phyloP scores from a whole-genome alignment of 768 basidiomycete species.

The Clavaria fumosa region DNA sequence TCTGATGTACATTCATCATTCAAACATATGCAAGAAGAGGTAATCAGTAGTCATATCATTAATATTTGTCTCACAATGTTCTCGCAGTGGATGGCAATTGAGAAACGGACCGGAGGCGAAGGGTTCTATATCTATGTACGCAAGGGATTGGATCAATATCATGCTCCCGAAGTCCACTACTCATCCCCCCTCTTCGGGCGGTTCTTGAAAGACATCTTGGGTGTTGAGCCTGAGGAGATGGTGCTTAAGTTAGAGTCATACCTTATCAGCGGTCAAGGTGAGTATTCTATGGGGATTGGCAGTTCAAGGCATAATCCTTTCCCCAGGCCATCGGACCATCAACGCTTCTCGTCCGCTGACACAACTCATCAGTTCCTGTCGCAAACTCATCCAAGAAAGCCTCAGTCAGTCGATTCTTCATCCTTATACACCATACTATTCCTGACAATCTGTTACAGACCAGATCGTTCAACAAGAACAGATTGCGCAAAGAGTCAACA shows the following conservation, averaged over 20 bases:
- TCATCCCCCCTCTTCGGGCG: neutral
- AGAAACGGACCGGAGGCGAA: neutral
- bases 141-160: neutral
- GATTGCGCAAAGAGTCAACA: neutral
- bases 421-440: neutral
- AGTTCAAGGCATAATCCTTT: too few species aligned
- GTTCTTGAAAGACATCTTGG: constrained; percentile 1
- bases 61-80: too few species aligned
- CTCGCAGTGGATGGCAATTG: constrained; percentile 1
- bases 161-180: constrained; percentile 1
- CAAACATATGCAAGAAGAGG: too few species aligned
- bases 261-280: too few species aligned
- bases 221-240: neutral
- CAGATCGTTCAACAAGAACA: neutral
- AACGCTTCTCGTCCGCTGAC: neutral
- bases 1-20: too few species aligned
- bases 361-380: constrained; percentile 1
- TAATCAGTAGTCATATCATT: too few species aligned
- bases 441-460: neutral
- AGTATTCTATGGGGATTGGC: too few species aligned
- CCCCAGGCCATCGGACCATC: neutral
- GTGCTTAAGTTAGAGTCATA: constrained; percentile 1
- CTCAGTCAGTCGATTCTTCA: neutral
- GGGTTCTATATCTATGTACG: constrained; percentile 2
- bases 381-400: constrained; percentile 1